Evolutionary conservation across 768 basidiomycete genomes (phyloP).

Genomic region (Chalciporus pseudorubinellus): DNA sequence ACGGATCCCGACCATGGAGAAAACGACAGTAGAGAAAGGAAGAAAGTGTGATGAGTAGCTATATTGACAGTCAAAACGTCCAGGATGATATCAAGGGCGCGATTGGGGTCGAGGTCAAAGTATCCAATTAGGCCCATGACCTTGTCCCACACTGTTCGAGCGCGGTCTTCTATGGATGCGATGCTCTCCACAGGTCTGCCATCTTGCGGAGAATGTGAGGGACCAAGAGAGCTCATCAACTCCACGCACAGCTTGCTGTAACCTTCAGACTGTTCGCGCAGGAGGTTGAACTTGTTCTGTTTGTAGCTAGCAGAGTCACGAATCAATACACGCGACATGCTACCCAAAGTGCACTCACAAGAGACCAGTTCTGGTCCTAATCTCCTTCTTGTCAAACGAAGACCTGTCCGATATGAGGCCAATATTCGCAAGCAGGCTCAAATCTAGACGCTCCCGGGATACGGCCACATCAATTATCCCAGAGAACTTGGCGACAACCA

Average conservation of each 20-base stretch:
- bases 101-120: constrained; percentile 94
- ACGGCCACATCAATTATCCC: constrained; percentile 56
- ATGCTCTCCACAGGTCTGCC: constrained; percentile 62
- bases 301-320: constrained; percentile 66
- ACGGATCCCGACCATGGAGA: constrained; percentile 83
- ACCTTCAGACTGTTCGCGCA: constrained; percentile 96
- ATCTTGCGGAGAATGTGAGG: constrained; percentile 65
- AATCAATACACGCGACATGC: constrained; percentile 1
- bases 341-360: constrained; percentile 53
- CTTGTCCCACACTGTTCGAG: constrained; percentile 74
- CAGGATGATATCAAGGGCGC: constrained; percentile 89
- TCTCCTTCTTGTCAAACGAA: constrained; percentile 73
- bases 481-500: constrained; percentile 41
- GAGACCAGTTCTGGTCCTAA: constrained; percentile 73
- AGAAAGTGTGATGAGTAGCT: constrained; percentile 82
- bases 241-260: constrained; percentile 91
- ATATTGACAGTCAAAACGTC: constrained; percentile 87
- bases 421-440: constrained; percentile 56
- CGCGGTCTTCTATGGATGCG: constrained; percentile 58
- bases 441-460: constrained; percentile 76
- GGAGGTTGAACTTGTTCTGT: constrained; percentile 97
- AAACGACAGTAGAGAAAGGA: constrained; percentile 78
- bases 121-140: constrained; percentile 89
- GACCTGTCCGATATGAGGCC: constrained; percentile 69
- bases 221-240: constrained; percentile 72